Evolutionary conservation across 2,329 filamentous ascomycete genomes (phyloP), one percentile per base, ranked within the genome.

Genomic region (Corinectria fuckeliana): DNA sequence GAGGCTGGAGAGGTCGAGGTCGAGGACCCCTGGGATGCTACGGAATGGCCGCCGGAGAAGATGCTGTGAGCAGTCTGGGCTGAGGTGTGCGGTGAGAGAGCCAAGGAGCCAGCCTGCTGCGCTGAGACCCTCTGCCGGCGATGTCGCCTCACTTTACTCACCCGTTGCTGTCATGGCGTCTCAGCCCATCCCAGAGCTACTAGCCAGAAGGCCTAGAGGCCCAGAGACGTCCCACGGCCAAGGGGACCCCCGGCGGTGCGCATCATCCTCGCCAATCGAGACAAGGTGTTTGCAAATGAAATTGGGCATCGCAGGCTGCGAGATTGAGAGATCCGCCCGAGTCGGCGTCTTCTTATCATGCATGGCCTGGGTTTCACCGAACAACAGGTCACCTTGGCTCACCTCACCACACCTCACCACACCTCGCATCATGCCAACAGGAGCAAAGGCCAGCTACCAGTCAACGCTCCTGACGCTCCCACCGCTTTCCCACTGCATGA

Each of bases 61-160:
- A 45, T 28, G 26, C 45, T 41, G 20, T 57, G 51, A 50, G 51
- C 56, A 51, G 48, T 56, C 62, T 47, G 62, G 65, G 55, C 54
- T 62, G 62, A 69, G 67, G 67, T 67, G 67, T 69, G 58, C 67
- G 67, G 67, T 69, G 67, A 69, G 58, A 52, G 18, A 36, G 5
- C n/a, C n/a, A 36, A 18, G 3, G 2, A 36, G 32, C n/a, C 32
- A 36, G 32, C 38, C 26, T 21, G 16, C 39, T 41, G n/a, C n/a
- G 18, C 10, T 8, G 8, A 36, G 32, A 18, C 32, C 32, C 32
- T 36, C 32, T 18, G 28, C 28, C 28, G 7, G 10, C n/a, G n/a
- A n/a, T n/a, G n/a, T 30, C 39, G 42, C 42, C 42, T 45, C 42
- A 45, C 42, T 45, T 45, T 45, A 45, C 42, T 16, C 42, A 45